Evolutionary conservation across 352 stramenopile genomes (phyloP).

Genomic region (Pythium monospermum): DNA sequence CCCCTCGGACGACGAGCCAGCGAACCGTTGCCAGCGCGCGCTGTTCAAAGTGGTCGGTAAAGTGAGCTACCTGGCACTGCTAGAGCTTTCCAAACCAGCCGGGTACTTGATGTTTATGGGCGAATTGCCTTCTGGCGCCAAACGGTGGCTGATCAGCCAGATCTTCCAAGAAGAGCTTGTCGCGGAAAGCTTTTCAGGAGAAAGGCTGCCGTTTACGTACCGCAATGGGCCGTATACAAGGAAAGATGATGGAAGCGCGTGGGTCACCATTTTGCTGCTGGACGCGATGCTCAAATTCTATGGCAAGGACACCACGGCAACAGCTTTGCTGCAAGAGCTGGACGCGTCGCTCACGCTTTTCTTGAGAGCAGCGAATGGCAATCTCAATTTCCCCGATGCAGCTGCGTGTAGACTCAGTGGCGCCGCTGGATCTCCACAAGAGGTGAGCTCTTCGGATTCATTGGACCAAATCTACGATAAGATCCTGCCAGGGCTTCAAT

Average conservation of each 20-base stretch:
- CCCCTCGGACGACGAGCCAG: conserved; percentile 19
- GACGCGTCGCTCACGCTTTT: conserved; percentile 28
- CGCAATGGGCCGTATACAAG: conserved; percentile 28
- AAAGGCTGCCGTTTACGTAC: conserved; percentile 28
- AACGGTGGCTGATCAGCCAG: conserved; percentile 30
- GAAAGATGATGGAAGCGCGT: conserved; percentile 41
- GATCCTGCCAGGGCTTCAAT: conserved; percentile 27
- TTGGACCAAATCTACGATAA: conserved; percentile 32
- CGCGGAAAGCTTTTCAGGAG: conserved; percentile 30
- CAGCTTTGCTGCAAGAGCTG: conserved; percentile 22
- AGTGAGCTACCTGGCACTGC: conserved; percentile 30
- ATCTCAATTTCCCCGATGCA: conserved; percentile 38
- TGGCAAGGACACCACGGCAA: conserved; percentile 17
- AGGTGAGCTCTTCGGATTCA: conserved; percentile 17
- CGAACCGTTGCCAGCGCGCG: conserved; percentile 35
- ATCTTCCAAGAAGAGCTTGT: conserved; percentile 27
- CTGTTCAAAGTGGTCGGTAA: conserved; percentile 44
- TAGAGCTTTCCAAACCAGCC: conserved; percentile 27
- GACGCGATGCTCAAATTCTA: conserved; percentile 26
- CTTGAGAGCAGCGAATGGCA: conserved; percentile 24
- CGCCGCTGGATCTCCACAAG: not conserved
- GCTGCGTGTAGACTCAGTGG: conserved; percentile 29
- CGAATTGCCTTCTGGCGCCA: conserved; percentile 26
- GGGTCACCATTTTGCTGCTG: conserved; percentile 31
- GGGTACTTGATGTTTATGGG: conserved; percentile 50